Evolutionary conservation across 352 stramenopile species (phyloP).

Genomic region (Phytophthora colocasiae): DNA sequence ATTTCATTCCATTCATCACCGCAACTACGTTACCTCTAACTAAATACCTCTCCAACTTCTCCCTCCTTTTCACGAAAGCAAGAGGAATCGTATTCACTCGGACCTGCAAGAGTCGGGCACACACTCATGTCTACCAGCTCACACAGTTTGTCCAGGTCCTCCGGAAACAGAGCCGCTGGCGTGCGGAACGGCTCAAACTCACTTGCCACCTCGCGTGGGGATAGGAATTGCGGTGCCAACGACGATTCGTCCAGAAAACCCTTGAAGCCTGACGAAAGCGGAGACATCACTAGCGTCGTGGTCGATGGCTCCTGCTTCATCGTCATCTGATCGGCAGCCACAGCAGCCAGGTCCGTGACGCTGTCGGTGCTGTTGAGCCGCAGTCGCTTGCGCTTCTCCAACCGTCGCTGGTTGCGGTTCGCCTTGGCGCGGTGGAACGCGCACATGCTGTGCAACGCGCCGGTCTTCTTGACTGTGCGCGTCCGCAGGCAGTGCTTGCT

Average conservation of each 20-base stretch:
- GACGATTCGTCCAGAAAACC: slow-evolving; percentile 5
- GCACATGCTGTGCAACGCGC: slow-evolving; percentile 65
- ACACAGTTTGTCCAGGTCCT: slow-evolving; percentile 48
- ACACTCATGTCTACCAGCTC: slow-evolving; percentile 43
- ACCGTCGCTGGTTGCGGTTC: slow-evolving; percentile 62
- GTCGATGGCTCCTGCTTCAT: slow-evolving; percentile 15
- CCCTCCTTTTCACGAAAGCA: neutral
- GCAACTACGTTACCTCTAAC: neutral
- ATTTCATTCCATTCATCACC: neutral
- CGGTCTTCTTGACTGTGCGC: slow-evolving; percentile 69
- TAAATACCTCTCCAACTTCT: neutral
- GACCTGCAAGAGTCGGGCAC: slow-evolving; percentile 2
- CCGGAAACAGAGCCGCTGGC: slow-evolving; percentile 41
- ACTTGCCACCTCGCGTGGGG: slow-evolving; percentile 31
- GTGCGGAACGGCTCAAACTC: slow-evolving; percentile 46
- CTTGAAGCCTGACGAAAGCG: slow-evolving; percentile 10
- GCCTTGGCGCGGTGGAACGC: slow-evolving; percentile 65
- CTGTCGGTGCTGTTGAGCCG: slow-evolving; percentile 18
- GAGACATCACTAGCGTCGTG: slow-evolving; percentile 13
- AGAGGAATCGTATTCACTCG: neutral
- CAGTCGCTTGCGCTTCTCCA: slow-evolving; percentile 51
- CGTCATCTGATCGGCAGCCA: neutral
- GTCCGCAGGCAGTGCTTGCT: slow-evolving; percentile 61
- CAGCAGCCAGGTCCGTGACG: neutral
- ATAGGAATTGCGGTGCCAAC: slow-evolving; percentile 11